These are phyloP conservation scores for Pontederia crassipes DNA, from an alignment of 176 grass and related monocot genomes.

Conservation along the genomic window DNA sequence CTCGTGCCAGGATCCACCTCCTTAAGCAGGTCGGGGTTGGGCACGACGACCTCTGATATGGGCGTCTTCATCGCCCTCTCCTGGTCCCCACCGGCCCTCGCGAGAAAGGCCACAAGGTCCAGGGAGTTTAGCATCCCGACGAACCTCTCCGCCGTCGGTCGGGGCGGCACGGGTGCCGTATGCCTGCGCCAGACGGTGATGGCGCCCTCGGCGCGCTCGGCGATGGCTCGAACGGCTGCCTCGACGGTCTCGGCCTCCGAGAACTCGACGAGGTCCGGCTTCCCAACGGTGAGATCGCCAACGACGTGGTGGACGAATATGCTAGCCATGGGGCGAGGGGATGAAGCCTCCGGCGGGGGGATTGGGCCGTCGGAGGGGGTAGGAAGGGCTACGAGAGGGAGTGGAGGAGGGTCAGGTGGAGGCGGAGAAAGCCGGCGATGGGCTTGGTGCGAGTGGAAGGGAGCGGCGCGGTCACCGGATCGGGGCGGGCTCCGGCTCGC, in stretches of 20 bases:
- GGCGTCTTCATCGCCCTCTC: conserved; percentile 25
- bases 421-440: too few relatives aligned
- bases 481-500: too few relatives aligned
- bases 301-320: conserved; percentile 36
- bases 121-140: conserved; percentile 50
- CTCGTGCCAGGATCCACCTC: conserved; percentile 46
- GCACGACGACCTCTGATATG: conserved; percentile 40
- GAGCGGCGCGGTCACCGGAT: too few relatives aligned
- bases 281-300: conserved; percentile 53
- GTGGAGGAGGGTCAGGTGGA: too few relatives aligned
- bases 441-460: too few relatives aligned
- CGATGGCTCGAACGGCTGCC: conserved; percentile 30
- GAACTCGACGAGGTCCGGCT: conserved; percentile 41
- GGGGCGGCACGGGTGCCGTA: not conserved
- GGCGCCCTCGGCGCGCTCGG: conserved; percentile 38
- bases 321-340: conserved; percentile 23
- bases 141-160: conserved; percentile 18
- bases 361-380: too few relatives aligned
- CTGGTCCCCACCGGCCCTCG: conserved; percentile 3
- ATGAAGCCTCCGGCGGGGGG: too few relatives aligned
- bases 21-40: conserved; percentile 24
- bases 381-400: too few relatives aligned
- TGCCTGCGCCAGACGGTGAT: conserved; percentile 38
- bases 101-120: conserved; percentile 45
- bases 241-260: conserved; percentile 39